Percentiles rank a stretch among this genome's conserved stretches.
Evolutionary conservation across 2,329 filamentous ascomycete genomes (phyloP).

Genomic region (Didymella lethalis): DNA sequence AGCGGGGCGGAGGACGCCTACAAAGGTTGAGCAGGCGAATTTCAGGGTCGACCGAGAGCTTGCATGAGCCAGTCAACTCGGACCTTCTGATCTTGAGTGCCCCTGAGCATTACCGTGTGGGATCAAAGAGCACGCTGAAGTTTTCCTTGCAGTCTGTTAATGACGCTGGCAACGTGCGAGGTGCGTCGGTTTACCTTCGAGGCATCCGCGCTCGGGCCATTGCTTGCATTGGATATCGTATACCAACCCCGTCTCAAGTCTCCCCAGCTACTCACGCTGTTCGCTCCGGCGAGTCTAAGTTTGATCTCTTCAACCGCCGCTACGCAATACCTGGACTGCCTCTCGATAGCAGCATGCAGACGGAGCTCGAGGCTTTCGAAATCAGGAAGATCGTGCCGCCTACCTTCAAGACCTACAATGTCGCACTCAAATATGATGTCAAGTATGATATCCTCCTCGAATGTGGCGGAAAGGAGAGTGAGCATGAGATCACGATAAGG

Average conservation of each 20-base stretch:
- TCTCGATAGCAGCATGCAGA: conserved; percentile 20
- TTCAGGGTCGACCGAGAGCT: neutral
- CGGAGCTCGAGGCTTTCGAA: conserved; percentile 20
- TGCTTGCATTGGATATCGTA: conserved; percentile 26
- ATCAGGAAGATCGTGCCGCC: conserved; percentile 29
- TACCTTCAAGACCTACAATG: conserved; percentile 31
- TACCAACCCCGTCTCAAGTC: conserved; percentile 6
- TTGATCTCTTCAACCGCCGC: conserved; percentile 31
- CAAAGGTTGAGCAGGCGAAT: conserved; percentile 1
- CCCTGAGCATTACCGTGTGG: conserved; percentile 4
- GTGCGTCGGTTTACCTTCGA: conserved; percentile 29
- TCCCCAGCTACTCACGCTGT: conserved; percentile 5
- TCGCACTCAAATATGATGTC: conserved; percentile 29
- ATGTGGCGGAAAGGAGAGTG: conserved; percentile 31
- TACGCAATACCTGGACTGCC: conserved; percentile 28
- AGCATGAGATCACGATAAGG: conserved; percentile 26
- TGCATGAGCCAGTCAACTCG: neutral
- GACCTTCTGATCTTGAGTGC: conserved; percentile 1
- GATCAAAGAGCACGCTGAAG: conserved; percentile 1
- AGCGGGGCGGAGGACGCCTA: neutral
- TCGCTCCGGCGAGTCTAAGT: conserved; percentile 16
- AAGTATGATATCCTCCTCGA: conserved; percentile 29
- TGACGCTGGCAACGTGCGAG: conserved; percentile 9
- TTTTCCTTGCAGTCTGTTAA: conserved; percentile 25
- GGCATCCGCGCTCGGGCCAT: conserved; percentile 31